phyloP scores from a whole-genome alignment of 352 stramenopile genomes.

The Phytophthora citrophthora region DNA sequence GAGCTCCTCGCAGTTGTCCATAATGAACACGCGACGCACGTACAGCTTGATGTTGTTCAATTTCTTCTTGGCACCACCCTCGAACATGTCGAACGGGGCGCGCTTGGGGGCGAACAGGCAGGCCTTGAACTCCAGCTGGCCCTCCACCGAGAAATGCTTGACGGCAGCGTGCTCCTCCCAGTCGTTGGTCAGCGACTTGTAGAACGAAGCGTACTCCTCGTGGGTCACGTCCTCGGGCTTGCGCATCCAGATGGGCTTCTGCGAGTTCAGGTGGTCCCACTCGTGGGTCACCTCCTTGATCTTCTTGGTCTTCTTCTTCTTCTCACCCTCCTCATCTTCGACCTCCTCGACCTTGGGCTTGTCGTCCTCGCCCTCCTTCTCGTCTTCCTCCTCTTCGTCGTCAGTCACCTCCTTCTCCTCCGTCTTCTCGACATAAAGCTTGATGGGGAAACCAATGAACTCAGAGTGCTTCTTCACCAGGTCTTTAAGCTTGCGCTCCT shows the following conservation, averaged over 20 bases:
- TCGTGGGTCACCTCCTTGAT: conserved; percentile 98
- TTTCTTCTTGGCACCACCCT: conserved; percentile 99
- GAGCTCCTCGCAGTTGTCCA: conserved; percentile 99
- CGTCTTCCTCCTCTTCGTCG: conserved; percentile 98
- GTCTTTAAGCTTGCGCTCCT: conserved; percentile 98
- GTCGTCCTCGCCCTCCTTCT: conserved; percentile 94
- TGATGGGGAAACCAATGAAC: conserved; percentile 99
- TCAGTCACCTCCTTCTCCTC: conserved; percentile 99
- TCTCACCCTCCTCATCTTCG: conserved; percentile 95
- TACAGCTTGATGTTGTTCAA: conserved; percentile 99
- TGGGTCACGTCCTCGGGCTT: conserved; percentile 99
- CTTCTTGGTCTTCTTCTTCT: conserved; percentile 99
- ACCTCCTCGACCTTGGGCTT: conserved; percentile 98
- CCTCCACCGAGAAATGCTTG: conserved; percentile 99
- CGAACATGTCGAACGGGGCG: conserved; percentile 99
- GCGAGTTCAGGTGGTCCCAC: conserved; percentile 99
- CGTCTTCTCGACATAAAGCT: conserved; percentile 99
- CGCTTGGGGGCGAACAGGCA: conserved; percentile 99
- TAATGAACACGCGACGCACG: conserved; percentile 99
- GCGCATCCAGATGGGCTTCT: conserved; percentile 99
- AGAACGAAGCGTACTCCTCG: conserved; percentile 99
- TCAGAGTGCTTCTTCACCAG: conserved; percentile 99
- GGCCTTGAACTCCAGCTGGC: conserved; percentile 99
- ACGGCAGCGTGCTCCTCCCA: conserved; percentile 98
- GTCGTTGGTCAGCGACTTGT: conserved; percentile 99